Evolutionary conservation across 768 basidiomycete genomes (phyloP), one percentile per base, ranked within the genome.

Genomic region (Lentinula detonsa): DNA sequence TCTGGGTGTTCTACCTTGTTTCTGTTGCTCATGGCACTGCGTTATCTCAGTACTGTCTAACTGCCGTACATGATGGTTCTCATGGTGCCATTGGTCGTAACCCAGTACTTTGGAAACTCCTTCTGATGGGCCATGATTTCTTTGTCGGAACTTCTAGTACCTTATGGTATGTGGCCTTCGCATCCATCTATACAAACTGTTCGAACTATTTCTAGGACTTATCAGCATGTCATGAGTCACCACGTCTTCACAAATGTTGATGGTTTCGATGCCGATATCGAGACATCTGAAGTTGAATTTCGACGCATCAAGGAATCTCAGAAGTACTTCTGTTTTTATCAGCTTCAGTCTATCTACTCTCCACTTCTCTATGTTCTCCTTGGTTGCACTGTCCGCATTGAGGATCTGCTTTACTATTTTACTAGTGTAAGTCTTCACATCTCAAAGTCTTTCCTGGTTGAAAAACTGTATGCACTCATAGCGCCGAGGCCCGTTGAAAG

Each of bases 31-130:
- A 53, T 34, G 51, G 51, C 3, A n/a, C 31, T 53, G 28, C 16
- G 23, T 11, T 53, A 21, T 21, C 51, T 53, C 51, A 53, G 16
- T 53, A 33, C 28, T 16, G 28, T 35, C 21, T 53, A n/a, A 18
- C 51, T n/a, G 51, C 51, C 4, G 51, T 53, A 53, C 51, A 53
- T 34, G 51, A 53, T 53, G 51, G 21, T 53, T 53, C 51, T 53
- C 51, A 53, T 53, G 51, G 51, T 34, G 51, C 51, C n/a, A 53
- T 53, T 34, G 51, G 51, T 18, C 51, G n/a, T 21, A n/a, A 35
- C 21, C 51, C 51, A 21, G 16, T 2, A 35, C 31, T 53, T 8
- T 53, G 51, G 51, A 53, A 35, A 31, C 34, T 53, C 16, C 8
- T 53, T 11, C 28, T 53, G 9, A 35, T 33, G 6, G 31, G 51